Conservation (phyloP, 2,329 filamentous ascomycete species). For the Nannizzia gypsea region DNA sequence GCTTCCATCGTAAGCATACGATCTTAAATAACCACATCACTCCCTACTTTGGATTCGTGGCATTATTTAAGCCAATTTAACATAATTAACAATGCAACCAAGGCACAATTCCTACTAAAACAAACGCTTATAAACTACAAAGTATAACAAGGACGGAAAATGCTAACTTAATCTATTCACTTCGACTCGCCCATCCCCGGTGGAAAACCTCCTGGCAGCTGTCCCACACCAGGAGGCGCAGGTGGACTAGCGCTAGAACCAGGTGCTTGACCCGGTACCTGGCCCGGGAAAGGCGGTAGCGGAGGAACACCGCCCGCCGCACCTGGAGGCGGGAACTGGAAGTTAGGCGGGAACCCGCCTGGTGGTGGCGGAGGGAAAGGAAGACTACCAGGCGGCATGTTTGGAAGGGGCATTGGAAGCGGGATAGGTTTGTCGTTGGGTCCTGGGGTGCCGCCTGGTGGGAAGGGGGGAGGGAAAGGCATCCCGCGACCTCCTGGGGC, state of each 20-base stretch:
- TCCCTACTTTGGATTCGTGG: no score
- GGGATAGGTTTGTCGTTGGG: slow-evolving; percentile 20
- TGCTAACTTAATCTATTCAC: slow-evolving; percentile 10
- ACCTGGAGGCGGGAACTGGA: slow-evolving; percentile 36
- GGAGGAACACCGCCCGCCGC: slow-evolving; percentile 20
- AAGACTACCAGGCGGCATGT: slow-evolving; percentile 32
- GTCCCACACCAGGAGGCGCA: background rate
- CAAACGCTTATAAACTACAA: background rate
- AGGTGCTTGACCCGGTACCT: background rate
- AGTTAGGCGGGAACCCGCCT: slow-evolving; percentile 38
- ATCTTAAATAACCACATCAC: no score
- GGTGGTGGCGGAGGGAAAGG: slow-evolving; percentile 34
- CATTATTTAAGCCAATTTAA: background rate
- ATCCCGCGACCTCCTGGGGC: slow-evolving; percentile 46
- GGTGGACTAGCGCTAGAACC: background rate
- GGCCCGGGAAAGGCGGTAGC: slow-evolving; percentile 21
- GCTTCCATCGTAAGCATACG: no score
- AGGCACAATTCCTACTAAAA: background rate
- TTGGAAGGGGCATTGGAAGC: slow-evolving; percentile 24
- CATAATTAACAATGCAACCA: background rate
- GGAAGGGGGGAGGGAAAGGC: slow-evolving; percentile 42
- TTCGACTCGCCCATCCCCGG: slow-evolving; percentile 11
- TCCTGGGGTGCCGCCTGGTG: slow-evolving; percentile 28
- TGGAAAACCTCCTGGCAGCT: background rate
- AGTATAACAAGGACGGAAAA: background rate